phyloP scores from a whole-genome alignment of 352 stramenopile genomes.

The Phytophthora pseudosyringae region DNA sequence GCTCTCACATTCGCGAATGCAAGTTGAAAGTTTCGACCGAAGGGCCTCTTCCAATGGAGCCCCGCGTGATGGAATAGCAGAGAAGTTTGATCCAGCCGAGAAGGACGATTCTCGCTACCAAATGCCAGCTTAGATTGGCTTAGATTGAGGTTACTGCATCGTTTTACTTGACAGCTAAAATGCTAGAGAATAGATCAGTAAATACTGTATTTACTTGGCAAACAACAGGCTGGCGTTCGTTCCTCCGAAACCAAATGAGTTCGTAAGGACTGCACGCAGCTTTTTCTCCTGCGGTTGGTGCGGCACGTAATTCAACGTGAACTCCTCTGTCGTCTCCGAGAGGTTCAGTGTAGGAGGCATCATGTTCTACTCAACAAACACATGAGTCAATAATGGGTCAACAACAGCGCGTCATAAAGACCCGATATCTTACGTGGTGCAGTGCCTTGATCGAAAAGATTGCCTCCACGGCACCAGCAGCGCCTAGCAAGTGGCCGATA shows the following conservation, averaged over 20 bases:
- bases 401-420: neutral
- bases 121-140: slow-evolving; percentile 32
- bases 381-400: slow-evolving; percentile 1
- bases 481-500: slow-evolving; percentile 96
- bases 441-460: slow-evolving; percentile 95
- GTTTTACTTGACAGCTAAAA: neutral
- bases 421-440: slow-evolving; percentile 62
- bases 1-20: slow-evolving; percentile 26
- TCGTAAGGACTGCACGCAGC: slow-evolving; percentile 88
- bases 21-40: slow-evolving; percentile 11
- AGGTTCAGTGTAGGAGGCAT: slow-evolving; percentile 97
- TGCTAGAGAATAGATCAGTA: neutral
- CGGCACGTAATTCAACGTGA: slow-evolving; percentile 89
- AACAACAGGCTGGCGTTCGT: slow-evolving; percentile 93
- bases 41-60: slow-evolving; percentile 5
- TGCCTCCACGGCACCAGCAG: slow-evolving; percentile 96
- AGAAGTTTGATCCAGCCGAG: slow-evolving; percentile 29
- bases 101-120: slow-evolving; percentile 40
- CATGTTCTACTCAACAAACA: slow-evolving; percentile 57
- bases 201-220: slow-evolving; percentile 67
- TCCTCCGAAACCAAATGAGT: slow-evolving; percentile 98
- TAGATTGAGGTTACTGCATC: slow-evolving; percentile 7
- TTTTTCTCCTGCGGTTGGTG: slow-evolving; percentile 73
- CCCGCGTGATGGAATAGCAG: slow-evolving; percentile 5
- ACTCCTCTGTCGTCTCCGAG: slow-evolving; percentile 65